These are phyloP conservation scores for Corinectria fuckeliana DNA, from an alignment of 2,329 filamentous ascomycete genomes.

Conservation along the genomic window DNA sequence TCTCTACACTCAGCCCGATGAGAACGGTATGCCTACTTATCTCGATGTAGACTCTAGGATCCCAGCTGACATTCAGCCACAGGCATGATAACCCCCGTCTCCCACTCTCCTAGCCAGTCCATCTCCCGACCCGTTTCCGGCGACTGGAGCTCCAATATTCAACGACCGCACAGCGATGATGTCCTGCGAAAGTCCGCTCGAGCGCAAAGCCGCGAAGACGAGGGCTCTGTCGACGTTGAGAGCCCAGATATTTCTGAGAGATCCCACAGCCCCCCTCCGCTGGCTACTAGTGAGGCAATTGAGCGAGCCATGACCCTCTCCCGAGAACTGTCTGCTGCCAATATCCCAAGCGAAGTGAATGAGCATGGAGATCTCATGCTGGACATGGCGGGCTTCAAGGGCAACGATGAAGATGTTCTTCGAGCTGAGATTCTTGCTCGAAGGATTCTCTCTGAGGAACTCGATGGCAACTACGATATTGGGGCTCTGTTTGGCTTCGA, in stretches of 20 bases:
- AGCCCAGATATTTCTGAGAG: constrained; percentile 56
- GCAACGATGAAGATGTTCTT: constrained; percentile 89
- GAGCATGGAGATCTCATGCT: constrained; percentile 95
- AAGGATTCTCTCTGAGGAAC: constrained; percentile 88
- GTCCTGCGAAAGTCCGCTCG: constrained; percentile 57
- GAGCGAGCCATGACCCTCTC: constrained; percentile 85
- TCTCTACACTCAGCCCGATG: constrained; percentile 41
- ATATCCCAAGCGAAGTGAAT: constrained; percentile 92
- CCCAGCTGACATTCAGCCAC: constrained; percentile 8
- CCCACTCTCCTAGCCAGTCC: constrained; percentile 58
- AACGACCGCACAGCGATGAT: constrained; percentile 62
- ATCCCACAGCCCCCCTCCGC: constrained; percentile 78
- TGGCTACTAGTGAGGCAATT: constrained; percentile 77
- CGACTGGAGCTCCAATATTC: constrained; percentile 56
- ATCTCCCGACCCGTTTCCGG: constrained; percentile 54
- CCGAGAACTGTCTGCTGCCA: constrained; percentile 84
- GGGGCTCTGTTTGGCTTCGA: constrained; percentile 94
- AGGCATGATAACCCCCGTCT: constrained; percentile 59
- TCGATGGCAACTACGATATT: constrained; percentile 95
- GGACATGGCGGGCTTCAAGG: constrained; percentile 97
- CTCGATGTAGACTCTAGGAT: not conserved
- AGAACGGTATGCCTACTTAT: constrained; percentile 40
- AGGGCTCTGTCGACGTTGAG: constrained; percentile 47
- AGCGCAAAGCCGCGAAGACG: constrained; percentile 43
- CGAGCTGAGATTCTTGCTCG: constrained; percentile 92